Evolutionary conservation across 2,329 filamentous ascomycete species (phyloP).

Genomic region (Neoarthrinium moseri): DNA sequence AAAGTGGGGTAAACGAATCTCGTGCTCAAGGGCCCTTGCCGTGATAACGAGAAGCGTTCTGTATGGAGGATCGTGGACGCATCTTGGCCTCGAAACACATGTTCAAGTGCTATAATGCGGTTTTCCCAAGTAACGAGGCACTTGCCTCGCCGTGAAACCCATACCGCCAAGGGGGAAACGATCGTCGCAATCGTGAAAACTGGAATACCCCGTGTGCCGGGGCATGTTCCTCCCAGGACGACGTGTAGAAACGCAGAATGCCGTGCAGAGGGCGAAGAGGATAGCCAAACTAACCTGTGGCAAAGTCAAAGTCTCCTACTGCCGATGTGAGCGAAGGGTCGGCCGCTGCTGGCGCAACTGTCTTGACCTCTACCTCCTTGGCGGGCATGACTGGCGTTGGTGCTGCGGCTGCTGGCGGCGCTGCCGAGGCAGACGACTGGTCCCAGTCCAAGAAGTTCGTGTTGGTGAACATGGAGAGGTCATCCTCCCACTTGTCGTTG

Average conservation of each 20-base stretch:
- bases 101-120: not conserved
- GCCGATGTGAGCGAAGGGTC: not conserved
- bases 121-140: not conserved
- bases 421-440: conserved; percentile 8
- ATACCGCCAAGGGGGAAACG: too few species aligned
- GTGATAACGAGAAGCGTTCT: not conserved
- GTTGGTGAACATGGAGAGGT: conserved; percentile 79
- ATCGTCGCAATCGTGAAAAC: too few species aligned
- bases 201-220: too few species aligned
- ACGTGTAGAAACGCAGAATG: not conserved
- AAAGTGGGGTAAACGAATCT: conserved; percentile 8
- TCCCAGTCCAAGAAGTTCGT: conserved; percentile 81
- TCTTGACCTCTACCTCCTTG: not conserved
- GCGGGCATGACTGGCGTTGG: not conserved
- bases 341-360: not conserved
- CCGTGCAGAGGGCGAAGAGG: not conserved
- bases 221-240: too few species aligned
- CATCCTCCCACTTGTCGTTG: conserved; percentile 60
- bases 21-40: not conserved
- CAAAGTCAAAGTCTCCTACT: conserved; percentile 7
- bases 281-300: conserved; percentile 4
- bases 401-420: not conserved
- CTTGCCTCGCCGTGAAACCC: not conserved
- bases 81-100: not conserved
- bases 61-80: not conserved